Base-by-base conservation (phyloP, 2,329 filamentous ascomycete genomes). In the Huntiella omanensis region DNA sequence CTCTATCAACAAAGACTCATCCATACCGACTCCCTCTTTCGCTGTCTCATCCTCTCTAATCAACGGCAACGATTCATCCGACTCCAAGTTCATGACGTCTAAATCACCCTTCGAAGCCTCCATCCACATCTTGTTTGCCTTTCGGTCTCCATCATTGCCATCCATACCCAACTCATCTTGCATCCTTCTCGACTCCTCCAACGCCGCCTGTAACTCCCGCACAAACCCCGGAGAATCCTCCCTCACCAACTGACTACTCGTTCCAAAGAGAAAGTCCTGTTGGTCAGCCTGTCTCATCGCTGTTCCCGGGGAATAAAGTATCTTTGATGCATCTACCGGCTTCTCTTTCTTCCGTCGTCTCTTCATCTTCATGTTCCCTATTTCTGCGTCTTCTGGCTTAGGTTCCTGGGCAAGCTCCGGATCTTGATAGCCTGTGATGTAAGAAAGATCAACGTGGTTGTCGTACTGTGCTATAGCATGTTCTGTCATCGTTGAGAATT, bases 191-290 rank as follows among this genome's bases (percentile, higher is more conserved):
- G 78, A 83, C 34, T 64, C 65, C 51, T 67, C 68, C 52, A 82
- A 69, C 1, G 76, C 77, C 45, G 65, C 57, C 45, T 82, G 75
- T 15, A 83, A 59, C 40, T 81, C 71, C 28, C 70, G 68, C 12
- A 83, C 59, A 17, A 77, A 69, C 0, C 70, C 71, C 0, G 81
- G 80, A 0, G 80, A 83, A 33, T 85, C 75, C 48, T 85, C 81
- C 46, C 70, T 64, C 11, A 78, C 80, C 17, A 93, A 63, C 58
- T 93, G 85, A 58, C 85, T 92, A 1, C 81, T 87, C 0, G 84
- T 91, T 1, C 84, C 85, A 60, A 93, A 93, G 0, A 92, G 62
- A 55, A 87, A 83, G 50, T 86, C 75, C 57, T 91, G 85, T 1
- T 71, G 65, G 3, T 72, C 67, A 11, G 81, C 71, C 53, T 80